Percentiles rank a stretch among this genome's conserved stretches.
phyloP scores from a whole-genome alignment of 106 monocot species.

The Posidonia australis region DNA sequence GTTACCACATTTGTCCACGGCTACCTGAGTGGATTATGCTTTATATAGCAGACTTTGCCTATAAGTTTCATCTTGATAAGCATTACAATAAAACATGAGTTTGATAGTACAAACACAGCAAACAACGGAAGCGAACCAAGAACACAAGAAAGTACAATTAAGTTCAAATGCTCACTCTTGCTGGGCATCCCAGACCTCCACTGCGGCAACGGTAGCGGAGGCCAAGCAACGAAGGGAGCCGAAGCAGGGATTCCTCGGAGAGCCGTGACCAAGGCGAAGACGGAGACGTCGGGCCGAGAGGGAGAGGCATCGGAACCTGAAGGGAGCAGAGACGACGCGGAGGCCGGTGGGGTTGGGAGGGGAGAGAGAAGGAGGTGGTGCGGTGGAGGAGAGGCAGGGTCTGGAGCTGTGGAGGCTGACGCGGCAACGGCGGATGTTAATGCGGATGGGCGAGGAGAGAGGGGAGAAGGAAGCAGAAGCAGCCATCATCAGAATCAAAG shows the following conservation, averaged over 20 bases:
- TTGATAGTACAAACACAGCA: no score
- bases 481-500: neutral
- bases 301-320: neutral
- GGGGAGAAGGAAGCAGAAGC: neutral
- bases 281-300: neutral
- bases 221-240: neutral
- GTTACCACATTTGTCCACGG: no score
- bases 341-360: neutral
- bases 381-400: neutral
- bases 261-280: neutral
- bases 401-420: neutral
- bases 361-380: neutral
- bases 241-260: neutral
- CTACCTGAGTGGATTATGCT: no score
- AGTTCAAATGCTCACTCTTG: neutral
- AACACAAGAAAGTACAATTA: neutral
- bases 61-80: no score
- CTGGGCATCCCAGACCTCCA: neutral
- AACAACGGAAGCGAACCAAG: neutral
- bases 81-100: no score
- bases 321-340: neutral
- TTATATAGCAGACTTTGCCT: no score
- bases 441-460: neutral
- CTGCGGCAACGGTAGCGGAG: neutral
- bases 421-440: conserved; percentile 5